Conservation (phyloP, 306 rosid genomes). For the Rosa rugosa region DNA sequence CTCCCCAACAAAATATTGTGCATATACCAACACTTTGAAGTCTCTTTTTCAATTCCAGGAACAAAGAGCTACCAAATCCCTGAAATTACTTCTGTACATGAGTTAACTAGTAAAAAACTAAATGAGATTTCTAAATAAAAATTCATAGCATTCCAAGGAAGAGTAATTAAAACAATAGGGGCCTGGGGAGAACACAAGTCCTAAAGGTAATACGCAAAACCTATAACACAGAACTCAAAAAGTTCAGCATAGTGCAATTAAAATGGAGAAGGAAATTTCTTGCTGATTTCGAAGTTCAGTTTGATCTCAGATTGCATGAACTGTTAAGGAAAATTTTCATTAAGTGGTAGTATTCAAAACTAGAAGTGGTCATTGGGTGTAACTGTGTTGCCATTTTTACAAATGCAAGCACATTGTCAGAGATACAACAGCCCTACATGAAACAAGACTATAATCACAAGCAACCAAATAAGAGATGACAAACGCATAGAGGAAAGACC, state of each 20-base stretch:
- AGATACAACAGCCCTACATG: not conserved
- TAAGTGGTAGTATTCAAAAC: not conserved
- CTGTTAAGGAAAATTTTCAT: not conserved
- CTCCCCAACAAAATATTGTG: constrained; percentile 91
- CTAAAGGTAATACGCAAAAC: not conserved
- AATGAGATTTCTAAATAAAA: not conserved
- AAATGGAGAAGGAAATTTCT: not conserved
- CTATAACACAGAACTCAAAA: not conserved
- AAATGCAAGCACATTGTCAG: not conserved
- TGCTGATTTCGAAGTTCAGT: not conserved
- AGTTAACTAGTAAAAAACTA: constrained; percentile 4
- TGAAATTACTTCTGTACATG: constrained; percentile 29
- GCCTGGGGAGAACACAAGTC: not conserved
- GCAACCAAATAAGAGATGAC: not conserved
- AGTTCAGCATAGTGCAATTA: not conserved
- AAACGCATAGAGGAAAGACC: constrained; percentile 38
- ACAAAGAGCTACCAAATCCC: constrained; percentile 75
- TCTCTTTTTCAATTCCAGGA: constrained; percentile 62
- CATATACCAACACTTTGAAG: constrained; percentile 75
- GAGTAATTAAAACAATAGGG: not conserved
- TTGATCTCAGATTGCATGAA: not conserved
- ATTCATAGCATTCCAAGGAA: constrained; percentile 7
- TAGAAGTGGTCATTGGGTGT: not conserved
- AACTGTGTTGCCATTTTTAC: not conserved
- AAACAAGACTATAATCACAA: not conserved